Conservation (phyloP, 1,284 basidiomycete species). For the Kalmanozyma brasiliensis region DNA sequence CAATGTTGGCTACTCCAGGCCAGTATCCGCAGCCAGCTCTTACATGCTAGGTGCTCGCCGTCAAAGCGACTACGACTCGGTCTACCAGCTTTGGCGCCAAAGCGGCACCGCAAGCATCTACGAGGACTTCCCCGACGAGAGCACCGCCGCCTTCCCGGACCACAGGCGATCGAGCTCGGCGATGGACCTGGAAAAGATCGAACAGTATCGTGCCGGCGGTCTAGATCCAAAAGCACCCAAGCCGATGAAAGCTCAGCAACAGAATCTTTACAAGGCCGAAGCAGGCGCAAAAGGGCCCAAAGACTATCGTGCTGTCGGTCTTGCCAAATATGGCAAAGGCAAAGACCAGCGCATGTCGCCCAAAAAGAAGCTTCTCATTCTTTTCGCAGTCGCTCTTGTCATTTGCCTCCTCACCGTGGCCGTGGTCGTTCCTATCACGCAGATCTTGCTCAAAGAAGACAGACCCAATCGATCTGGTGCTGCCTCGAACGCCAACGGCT, state of each 20-base stretch:
- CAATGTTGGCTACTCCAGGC: slow-evolving; percentile 15
- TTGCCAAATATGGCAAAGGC: slow-evolving; percentile 42
- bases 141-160: slow-evolving; percentile 10
- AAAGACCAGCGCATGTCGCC: slow-evolving; percentile 36
- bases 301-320: slow-evolving; percentile 43
- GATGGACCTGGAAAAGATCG: slow-evolving; percentile 34
- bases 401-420: slow-evolving; percentile 38
- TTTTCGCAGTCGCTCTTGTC: slow-evolving; percentile 32
- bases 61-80: slow-evolving; percentile 51
- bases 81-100: slow-evolving; percentile 48
- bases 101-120: slow-evolving; percentile 28
- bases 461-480: slow-evolving; percentile 2
- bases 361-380: slow-evolving; percentile 43
- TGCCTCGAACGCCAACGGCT: slow-evolving; percentile 14
- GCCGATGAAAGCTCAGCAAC: background rate
- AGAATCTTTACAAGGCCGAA: slow-evolving; percentile 20
- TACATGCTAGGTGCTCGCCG: slow-evolving; percentile 35
- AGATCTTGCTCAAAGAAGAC: slow-evolving; percentile 33
- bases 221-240: background rate
- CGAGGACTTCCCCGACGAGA: slow-evolving; percentile 22
- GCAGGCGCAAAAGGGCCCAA: slow-evolving; percentile 35
- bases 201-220: slow-evolving; percentile 26
- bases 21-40: slow-evolving; percentile 38
- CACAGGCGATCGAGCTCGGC: slow-evolving; percentile 9
- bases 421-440: slow-evolving; percentile 45